These are phyloP conservation scores for Osmanthus fragrans DNA, from an alignment of 257 asterid species.

Conservation along the genomic window DNA sequence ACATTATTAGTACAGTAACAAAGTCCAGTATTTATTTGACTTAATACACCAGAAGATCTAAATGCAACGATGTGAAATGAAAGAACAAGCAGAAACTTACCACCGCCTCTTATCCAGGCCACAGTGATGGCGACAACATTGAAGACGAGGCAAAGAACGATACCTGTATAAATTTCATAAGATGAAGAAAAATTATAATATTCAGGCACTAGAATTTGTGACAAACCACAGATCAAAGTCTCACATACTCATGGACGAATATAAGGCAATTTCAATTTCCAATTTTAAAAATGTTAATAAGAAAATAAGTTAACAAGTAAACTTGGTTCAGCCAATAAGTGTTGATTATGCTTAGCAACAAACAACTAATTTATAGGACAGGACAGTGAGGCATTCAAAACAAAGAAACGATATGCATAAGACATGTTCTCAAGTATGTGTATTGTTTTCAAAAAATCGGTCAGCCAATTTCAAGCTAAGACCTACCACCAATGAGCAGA, in stretches of 20 bases:
- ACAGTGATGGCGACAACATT: slow-evolving; percentile 77
- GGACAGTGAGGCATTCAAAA: background rate
- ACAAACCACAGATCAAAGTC: slow-evolving; percentile 8
- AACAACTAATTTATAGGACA: background rate
- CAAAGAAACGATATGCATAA: background rate
- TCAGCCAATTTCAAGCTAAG: background rate
- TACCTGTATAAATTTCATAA: slow-evolving; percentile 54
- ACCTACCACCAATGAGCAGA: background rate
- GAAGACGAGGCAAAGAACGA: slow-evolving; percentile 85
- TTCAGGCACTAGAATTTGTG: background rate
- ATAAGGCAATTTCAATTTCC: slow-evolving; percentile 3
- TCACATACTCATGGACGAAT: slow-evolving; percentile 3
- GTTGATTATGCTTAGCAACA: slow-evolving; percentile 2
- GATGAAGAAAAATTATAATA: background rate
- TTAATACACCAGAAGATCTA: slow-evolving; percentile 2
- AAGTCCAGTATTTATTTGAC: background rate
- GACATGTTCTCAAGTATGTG: background rate
- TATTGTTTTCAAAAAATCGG: background rate
- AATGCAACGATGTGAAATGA: background rate
- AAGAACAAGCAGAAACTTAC: slow-evolving; percentile 42
- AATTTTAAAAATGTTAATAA: background rate
- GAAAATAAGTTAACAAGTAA: slow-evolving; percentile 4
- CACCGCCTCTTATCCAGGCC: slow-evolving; percentile 94
- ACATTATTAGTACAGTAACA: slow-evolving; percentile 19
- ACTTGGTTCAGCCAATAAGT: slow-evolving; percentile 10